phyloP scores from a whole-genome alignment of 352 stramenopile species.

The Phytophthora citricola region DNA sequence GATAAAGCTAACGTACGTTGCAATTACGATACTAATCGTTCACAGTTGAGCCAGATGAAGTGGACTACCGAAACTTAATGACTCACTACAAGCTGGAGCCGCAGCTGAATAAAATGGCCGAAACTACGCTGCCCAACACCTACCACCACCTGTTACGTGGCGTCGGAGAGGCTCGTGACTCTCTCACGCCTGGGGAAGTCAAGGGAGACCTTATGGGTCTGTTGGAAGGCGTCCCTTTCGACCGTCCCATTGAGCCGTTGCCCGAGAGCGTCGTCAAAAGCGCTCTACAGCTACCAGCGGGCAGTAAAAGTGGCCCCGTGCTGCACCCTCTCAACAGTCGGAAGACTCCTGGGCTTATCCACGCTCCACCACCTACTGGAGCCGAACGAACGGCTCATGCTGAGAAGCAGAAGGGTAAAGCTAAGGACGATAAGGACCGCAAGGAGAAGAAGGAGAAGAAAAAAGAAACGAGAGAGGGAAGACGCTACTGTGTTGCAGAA shows the following conservation, averaged over 20 bases:
- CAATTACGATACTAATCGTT: constrained; percentile 6
- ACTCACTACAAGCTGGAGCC: constrained; percentile 72
- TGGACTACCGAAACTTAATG: constrained; percentile 71
- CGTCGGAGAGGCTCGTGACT: constrained; percentile 58
- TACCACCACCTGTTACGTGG: constrained; percentile 80
- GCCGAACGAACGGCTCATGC: constrained; percentile 45
- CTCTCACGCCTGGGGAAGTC: constrained; percentile 37
- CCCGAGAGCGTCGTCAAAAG: constrained; percentile 77
- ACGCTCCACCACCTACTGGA: constrained; percentile 57
- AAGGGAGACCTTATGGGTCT: constrained; percentile 68
- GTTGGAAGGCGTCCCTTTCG: constrained; percentile 77
- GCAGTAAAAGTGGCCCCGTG: constrained; percentile 63
- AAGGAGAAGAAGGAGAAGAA: constrained; percentile 90
- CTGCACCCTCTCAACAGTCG: constrained; percentile 53
- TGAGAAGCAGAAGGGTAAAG: constrained; percentile 57
- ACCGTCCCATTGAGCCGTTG: constrained; percentile 79
- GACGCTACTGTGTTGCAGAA: constrained; percentile 74
- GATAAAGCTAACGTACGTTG: not conserved
- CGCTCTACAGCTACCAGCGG: constrained; percentile 66
- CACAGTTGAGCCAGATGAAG: constrained; percentile 64
- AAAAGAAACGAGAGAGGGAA: constrained; percentile 79
- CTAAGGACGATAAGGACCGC: constrained; percentile 77
- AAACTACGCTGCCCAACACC: constrained; percentile 61
- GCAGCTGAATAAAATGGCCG: constrained; percentile 66
- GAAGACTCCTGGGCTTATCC: constrained; percentile 67